phyloP scores from a whole-genome alignment of 345 rosid genomes.

The Gossypium australe region DNA sequence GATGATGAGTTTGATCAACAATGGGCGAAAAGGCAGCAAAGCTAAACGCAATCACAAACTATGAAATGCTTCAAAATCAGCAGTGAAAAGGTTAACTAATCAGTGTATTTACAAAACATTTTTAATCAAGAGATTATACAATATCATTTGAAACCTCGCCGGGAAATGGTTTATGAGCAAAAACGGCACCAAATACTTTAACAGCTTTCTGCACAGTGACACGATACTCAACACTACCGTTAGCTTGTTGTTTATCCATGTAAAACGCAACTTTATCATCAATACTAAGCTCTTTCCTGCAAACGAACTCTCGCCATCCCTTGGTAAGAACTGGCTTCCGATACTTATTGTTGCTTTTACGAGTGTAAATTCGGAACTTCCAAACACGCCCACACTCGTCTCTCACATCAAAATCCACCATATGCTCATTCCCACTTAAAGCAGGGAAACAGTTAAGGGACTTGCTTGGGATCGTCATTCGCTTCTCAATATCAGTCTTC shows the following conservation, averaged over 20 bases:
- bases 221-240: not conserved
- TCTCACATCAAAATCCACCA: not conserved
- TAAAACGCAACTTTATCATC: conserved; percentile 8
- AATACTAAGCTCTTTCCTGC: not conserved
- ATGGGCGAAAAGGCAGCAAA: no score
- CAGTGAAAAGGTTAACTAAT: no score
- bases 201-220: not conserved
- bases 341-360: not conserved
- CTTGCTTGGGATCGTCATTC: not conserved
- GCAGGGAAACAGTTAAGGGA: not conserved
- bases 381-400: conserved; percentile 6
- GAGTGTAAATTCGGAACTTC: not conserved
- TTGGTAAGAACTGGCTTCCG: conserved; percentile 7
- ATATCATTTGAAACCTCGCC: not conserved
- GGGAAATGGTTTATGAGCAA: not conserved
- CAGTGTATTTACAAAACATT: no score
- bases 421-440: not conserved
- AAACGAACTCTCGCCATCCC: conserved; percentile 17
- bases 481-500: not conserved
- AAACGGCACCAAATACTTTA: not conserved
- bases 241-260: not conserved
- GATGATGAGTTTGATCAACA: no score
- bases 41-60: no score
- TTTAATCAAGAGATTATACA: no score
- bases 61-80: no score